Evolutionary conservation across 257 asterid genomes (phyloP), one percentile per base, ranked within the genome.

Genomic region (Solanum bulbocastanum): DNA sequence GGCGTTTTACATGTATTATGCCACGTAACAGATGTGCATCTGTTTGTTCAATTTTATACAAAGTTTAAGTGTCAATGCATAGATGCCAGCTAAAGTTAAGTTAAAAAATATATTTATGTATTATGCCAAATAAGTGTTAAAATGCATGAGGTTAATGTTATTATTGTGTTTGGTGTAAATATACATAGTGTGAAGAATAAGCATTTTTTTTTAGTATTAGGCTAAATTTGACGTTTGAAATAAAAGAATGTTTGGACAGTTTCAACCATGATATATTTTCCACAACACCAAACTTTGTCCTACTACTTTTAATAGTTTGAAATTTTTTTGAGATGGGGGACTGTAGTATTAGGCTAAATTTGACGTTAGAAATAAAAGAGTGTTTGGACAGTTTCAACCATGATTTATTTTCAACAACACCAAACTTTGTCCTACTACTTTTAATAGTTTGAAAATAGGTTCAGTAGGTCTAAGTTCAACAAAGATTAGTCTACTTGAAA

Each of bases 1-100:
- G 23, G 1, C 10, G 0, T 56, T 10, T 1, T 5, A 16, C 3
- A 49, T 49, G 60, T 0, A 6, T 16, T 52, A 52, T 52, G n/a
- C 0, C 4, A 18, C 0, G 2, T 18, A 18, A 18, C 0, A 18
- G 0, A 20, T 4, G 4, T 18, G 1, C 1, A 18, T 56, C 10
- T 56, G 0, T 56, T 56, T 18, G 4, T 52, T 52, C n/a, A 2
- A 1, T 52, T 52, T 52, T 18, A 6, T 6, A 52, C 23, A 52
- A 52, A 6, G 1, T 52, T 52, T 52, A 18, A 56, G n/a, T 56
- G 4, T 52, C 0, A 18, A 6, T 0, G 13, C 4, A 1, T 6
- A 56, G 0, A 56, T 18, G 10, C 18, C 62, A 52, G 0, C 0
- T 2, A 1, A 52, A 52, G 23, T 16, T 2, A 56, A 52, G 10